phyloP scores from a whole-genome alignment of 129 eudicot genomes.

The Artemisia tridentata region DNA sequence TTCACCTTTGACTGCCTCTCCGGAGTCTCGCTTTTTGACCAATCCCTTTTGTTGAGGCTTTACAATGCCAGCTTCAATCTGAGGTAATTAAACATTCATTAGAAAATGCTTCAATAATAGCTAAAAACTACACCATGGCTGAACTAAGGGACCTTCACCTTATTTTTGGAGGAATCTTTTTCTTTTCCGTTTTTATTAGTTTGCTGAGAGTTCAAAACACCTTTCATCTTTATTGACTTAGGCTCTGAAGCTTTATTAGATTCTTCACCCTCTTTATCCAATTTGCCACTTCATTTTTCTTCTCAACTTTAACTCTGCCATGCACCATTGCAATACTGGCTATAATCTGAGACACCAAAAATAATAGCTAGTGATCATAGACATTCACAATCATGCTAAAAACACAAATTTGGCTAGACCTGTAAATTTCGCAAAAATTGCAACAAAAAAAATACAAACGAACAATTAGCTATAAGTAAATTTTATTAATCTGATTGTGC shows the following conservation, averaged over 20 bases:
- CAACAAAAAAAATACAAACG: too few species aligned
- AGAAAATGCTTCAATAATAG: not conserved
- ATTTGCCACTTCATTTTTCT: conserved; percentile 15
- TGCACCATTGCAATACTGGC: conserved; percentile 33
- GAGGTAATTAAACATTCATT: conserved; percentile 9
- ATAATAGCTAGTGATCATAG: too few species aligned
- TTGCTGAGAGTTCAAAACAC: conserved; percentile 24
- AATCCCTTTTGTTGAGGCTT: conserved; percentile 30
- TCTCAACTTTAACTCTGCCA: conserved; percentile 40
- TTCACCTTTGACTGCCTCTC: too few species aligned
- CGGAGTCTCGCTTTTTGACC: too few species aligned
- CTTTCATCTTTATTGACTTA: conserved; percentile 26
- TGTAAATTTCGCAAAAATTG: too few species aligned
- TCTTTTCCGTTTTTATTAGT: conserved; percentile 23
- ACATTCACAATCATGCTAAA: too few species aligned
- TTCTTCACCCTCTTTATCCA: conserved; percentile 1
- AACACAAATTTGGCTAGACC: too few species aligned
- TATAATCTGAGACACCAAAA: not conserved
- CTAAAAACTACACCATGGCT: conserved; percentile 2
- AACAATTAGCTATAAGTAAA: too few species aligned
- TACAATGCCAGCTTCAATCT: conserved; percentile 26
- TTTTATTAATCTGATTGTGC: too few species aligned
- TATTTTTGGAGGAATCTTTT: conserved; percentile 19
- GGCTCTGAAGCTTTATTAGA: conserved; percentile 13
- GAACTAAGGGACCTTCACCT: conserved; percentile 14